phyloP scores from a whole-genome alignment of 208 protist genomes.

The Leptomonas pyrrhocoris region DNA sequence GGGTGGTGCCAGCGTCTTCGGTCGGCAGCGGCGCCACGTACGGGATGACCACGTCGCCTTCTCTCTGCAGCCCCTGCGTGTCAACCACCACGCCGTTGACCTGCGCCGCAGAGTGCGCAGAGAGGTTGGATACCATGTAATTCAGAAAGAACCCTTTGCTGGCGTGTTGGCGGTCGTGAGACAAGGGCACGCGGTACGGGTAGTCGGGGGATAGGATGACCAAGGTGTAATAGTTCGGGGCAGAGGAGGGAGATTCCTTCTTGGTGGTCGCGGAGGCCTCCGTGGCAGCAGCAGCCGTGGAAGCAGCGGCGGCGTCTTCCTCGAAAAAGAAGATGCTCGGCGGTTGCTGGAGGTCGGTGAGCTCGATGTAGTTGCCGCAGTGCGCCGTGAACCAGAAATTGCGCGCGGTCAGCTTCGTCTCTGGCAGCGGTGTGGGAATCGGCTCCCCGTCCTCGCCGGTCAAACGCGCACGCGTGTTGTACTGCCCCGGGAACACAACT shows the following conservation, averaged over 20 bases:
- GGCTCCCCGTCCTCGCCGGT: conserved; percentile 63
- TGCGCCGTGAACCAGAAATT: conserved; percentile 94
- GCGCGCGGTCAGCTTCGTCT: conserved; percentile 50
- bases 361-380: conserved; percentile 91
- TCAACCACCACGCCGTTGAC: conserved; percentile 22
- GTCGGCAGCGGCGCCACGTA: conserved; percentile 89
- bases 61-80: conserved; percentile 23
- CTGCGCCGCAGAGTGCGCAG: conserved; percentile 3
- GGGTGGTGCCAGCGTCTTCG: conserved; percentile 87
- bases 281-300: background rate
- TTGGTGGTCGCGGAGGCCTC: background rate
- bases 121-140: conserved; percentile 87
- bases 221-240: conserved; percentile 66
- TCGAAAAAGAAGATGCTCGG: conserved; percentile 83
- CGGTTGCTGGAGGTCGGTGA: conserved; percentile 83
- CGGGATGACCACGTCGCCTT: conserved; percentile 76
- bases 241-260: background rate
- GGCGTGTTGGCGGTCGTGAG: conserved; percentile 36
- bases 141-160: conserved; percentile 85
- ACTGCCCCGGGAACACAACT: conserved; percentile 82
- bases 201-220: conserved; percentile 90
- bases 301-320: conserved; percentile 12
- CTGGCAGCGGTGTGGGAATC: conserved; percentile 55
- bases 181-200: conserved; percentile 74
- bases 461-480: conserved; percentile 48